phyloP scores from a whole-genome alignment of 192 early-diverging fungal genomes.

The Gigaspora rosea region DNA sequence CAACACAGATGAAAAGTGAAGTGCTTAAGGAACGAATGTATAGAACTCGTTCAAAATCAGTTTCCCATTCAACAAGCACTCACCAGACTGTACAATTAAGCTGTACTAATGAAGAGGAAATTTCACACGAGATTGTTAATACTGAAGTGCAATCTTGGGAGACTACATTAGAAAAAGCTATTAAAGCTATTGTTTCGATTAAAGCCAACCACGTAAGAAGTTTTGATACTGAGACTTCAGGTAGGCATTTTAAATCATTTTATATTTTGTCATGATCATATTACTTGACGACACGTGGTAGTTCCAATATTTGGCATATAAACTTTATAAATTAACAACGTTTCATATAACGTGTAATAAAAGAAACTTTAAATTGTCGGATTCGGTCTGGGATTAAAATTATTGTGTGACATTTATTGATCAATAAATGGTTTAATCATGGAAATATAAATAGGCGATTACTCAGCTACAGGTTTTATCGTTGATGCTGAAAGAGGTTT shows the following conservation, averaged over 20 bases:
- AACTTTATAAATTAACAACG: too few species aligned
- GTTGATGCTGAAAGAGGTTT: slow-evolving; percentile 76
- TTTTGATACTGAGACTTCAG: slow-evolving; percentile 78
- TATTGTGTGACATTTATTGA: too few species aligned
- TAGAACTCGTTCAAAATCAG: slow-evolving; percentile 16
- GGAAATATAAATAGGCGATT: slow-evolving; percentile 41
- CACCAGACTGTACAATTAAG: background rate
- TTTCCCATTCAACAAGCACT: slow-evolving; percentile 1
- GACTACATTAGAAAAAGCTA: slow-evolving; percentile 68
- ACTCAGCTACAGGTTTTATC: slow-evolving; percentile 73
- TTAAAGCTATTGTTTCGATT: slow-evolving; percentile 77
- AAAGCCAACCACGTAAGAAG: slow-evolving; percentile 75
- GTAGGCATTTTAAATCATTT: slow-evolving; percentile 42
- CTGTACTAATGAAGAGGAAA: too few species aligned
- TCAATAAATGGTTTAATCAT: too few species aligned
- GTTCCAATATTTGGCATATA: too few species aligned
- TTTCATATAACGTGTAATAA: too few species aligned
- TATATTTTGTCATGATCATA: too few species aligned
- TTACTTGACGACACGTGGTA: background rate
- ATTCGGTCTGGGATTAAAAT: background rate
- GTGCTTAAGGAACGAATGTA: background rate
- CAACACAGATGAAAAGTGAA: too few species aligned
- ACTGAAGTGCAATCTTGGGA: slow-evolving; percentile 54
- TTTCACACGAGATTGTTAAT: too few species aligned
- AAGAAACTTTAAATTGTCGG: background rate